Base-by-base conservation (phyloP, 164 flowering plant genomes). In the Paratinospora sagittata region DNA sequence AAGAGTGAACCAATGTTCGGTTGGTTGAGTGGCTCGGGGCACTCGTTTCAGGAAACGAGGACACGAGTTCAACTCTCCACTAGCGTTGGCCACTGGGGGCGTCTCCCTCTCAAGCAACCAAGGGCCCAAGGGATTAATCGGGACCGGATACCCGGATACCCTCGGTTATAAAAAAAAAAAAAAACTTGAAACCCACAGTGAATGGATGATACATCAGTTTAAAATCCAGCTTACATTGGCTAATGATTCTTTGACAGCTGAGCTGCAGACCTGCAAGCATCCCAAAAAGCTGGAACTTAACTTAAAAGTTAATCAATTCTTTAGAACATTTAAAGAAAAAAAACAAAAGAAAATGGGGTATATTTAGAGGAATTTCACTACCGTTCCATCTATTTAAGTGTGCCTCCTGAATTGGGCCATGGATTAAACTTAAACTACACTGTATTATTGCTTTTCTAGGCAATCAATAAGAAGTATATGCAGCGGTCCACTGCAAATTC, bases 181-280 rank as follows among this genome's bases (percentile, higher is more conserved):
- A n/a, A n/a, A n/a, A n/a, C n/a, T n/a, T n/a, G n/a, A n/a, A n/a
- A n/a, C n/a, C n/a, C n/a, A n/a, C 34, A 69, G 58, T 55, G 57
- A 72, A 61, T 65, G 63, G 70, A 49, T 55, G 74, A 75, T 41
- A 71, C 68, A 75, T 72, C 74, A 72, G 68, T 74, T 74, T 52
- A 66, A 36, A 52, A 63, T 78, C 75, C 68, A 63, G 75, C 99
- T 89, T 91, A 95, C 99, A 86, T 88, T 88, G 80, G 83, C 81
- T 71, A 95, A 72, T 67, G 98, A 90, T 81, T 93, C 98, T 75
- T 83, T 79, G 66, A 93, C 85, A 49, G 97, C 96, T 66, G 83
- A 80, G 52, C 84, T 72, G 79, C 94, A 95, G 65, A 93, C 79
- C 99, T 95, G 87, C 85, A 86, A 61, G 10, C 24, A 30, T 43